phyloP scores from a whole-genome alignment of 805 yeast genomes.

The Cyberlindnera maritima region DNA sequence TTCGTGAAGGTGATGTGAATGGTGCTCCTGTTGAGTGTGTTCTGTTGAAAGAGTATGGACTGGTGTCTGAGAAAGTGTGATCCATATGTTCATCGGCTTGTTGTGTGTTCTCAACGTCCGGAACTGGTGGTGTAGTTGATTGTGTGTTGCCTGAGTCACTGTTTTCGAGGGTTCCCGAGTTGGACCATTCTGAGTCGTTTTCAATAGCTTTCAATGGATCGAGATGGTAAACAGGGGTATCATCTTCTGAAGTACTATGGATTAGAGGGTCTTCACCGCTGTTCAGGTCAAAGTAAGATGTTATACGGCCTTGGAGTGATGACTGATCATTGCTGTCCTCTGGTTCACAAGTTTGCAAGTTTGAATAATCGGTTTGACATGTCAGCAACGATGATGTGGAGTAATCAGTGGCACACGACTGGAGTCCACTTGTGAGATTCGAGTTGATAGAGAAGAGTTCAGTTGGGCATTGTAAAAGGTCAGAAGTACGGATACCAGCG shows the following conservation, averaged over 20 bases:
- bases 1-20: conserved; percentile 2
- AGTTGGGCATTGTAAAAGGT: not conserved
- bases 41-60: not conserved
- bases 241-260: too few species aligned
- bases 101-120: too few species aligned
- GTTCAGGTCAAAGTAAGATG: too few species aligned
- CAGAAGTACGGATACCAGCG: not conserved
- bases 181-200: not conserved
- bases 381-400: not conserved
- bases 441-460: not conserved
- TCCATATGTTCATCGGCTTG: not conserved
- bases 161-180: conserved; percentile 1
- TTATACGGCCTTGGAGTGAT: not conserved
- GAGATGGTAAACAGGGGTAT: too few species aligned
- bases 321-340: not conserved
- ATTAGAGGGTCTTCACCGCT: not conserved
- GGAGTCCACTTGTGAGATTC: not conserved
- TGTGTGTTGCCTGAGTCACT: not conserved
- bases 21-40: not conserved
- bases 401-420: not conserved
- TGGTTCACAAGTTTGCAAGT: not conserved
- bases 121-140: too few species aligned
- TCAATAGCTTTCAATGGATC: not conserved
- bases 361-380: not conserved
- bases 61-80: not conserved